Evolutionary conservation across 1,139 yeast genomes (phyloP), one percentile per base, ranked within the genome.

Genomic region (Lodderomyces orthopsilosis): DNA sequence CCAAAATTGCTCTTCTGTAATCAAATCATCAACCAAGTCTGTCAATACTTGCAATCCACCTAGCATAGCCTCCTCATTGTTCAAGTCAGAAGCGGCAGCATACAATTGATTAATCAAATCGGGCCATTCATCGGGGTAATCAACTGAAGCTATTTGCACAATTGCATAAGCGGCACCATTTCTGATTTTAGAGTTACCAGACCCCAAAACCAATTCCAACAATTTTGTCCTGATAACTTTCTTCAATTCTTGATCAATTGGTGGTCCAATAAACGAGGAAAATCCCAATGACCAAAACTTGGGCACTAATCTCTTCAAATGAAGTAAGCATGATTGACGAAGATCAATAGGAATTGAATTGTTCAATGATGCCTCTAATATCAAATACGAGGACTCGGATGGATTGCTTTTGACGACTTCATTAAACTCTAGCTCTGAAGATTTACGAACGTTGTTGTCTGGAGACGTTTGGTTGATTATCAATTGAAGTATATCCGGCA

Each of bases 121-220:
- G 0, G 97, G 96, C 98, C 98, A 93, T 57, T 89, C 95, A 55
- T 93, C 98, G 0, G 98, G 98, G 57, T 80, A 91, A 57, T 93
- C 98, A 1, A 84, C 86, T 1, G 88, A 85, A 1, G 96, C 91
- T 19, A 93, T 86, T 54, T 86, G 95, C 2, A 87, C 86, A 21
- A 89, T 77, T 12, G 88, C 83, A 51, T 88, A 83, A 1, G 93
- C 81, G 2, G 86, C 79, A 40, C 87, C 77, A 32, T 75, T 75
- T 47, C 90, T 70, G 14, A 90, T 66, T 54, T 85, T 85, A n/a
- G 85, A 70, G 47, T 77, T 75, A 0, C 70, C 58, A 13, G 77
- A 71, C 7, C 74, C 59, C 1, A 78, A 65, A n/a, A 85, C 74
- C 34, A 87, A 59, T 8, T 61, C 52, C 41, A 91, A 52, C 42